Conservation (phyloP, 2,329 filamentous ascomycete species). For the Diaporthe destruens region DNA sequence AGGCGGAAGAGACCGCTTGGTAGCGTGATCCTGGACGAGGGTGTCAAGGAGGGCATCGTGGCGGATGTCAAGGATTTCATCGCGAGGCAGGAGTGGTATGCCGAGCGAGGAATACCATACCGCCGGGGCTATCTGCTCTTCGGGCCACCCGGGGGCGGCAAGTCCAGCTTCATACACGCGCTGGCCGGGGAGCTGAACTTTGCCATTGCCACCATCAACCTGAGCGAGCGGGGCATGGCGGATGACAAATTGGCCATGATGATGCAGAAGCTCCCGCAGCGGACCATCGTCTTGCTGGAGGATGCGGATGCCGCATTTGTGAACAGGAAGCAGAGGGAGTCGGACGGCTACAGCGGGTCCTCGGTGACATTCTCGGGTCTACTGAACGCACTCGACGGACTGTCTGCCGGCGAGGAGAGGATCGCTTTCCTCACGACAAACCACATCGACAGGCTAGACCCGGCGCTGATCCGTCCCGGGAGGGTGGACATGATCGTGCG, state of each 20-base stretch:
- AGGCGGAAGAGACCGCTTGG: constrained; percentile 87
- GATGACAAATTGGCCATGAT: constrained; percentile 90
- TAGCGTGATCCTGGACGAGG: constrained; percentile 87
- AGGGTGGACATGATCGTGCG: constrained; percentile 93
- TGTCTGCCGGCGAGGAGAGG: constrained; percentile 94
- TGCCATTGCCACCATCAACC: constrained; percentile 91
- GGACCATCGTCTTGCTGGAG: constrained; percentile 86
- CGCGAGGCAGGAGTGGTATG: constrained; percentile 84
- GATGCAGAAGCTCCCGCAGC: constrained; percentile 84
- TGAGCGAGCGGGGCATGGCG: constrained; percentile 89
- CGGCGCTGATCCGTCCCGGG: constrained; percentile 89
- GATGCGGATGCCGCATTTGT: constrained; percentile 93
- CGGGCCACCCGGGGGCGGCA: constrained; percentile 90
- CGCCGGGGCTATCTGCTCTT: constrained; percentile 89
- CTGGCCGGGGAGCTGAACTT: constrained; percentile 93
- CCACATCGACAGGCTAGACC: constrained; percentile 89
- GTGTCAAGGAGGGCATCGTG: constrained; percentile 85
- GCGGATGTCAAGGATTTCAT: constrained; percentile 88
- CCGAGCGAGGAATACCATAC: constrained; percentile 94
- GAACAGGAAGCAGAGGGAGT: constrained; percentile 81
- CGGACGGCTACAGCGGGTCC: constrained; percentile 86
- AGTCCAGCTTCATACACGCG: constrained; percentile 96
- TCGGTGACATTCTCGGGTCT: constrained; percentile 95
- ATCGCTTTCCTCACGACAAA: constrained; percentile 96
- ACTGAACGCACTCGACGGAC: constrained; percentile 86